phyloP scores from a whole-genome alignment of 352 stramenopile species.

The Phytophthora sojae region DNA sequence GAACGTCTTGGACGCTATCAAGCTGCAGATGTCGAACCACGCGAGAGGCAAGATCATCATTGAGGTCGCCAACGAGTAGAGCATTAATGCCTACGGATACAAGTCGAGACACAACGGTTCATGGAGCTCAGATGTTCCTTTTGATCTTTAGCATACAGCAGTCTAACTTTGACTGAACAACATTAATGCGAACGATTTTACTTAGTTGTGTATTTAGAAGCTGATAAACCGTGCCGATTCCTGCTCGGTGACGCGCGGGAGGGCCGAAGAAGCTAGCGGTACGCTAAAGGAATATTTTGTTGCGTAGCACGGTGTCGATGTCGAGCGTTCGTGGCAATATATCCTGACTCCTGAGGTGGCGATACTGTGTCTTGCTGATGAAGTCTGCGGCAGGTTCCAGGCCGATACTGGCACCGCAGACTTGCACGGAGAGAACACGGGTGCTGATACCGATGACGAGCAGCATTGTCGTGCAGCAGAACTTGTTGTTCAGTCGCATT shows the following conservation, averaged over 20 bases:
- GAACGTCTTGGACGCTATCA: conserved; percentile 53
- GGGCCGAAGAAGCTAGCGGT: neutral
- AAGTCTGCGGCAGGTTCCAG: neutral
- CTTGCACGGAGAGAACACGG: neutral
- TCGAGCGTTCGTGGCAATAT: neutral
- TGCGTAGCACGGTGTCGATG: conserved; percentile 5
- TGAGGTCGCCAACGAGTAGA: conserved; percentile 41
- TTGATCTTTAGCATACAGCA: too few species aligned
- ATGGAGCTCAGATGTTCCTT: too few species aligned
- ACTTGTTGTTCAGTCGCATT: neutral
- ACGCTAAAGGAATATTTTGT: conserved; percentile 23
- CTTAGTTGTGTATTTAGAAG: too few species aligned
- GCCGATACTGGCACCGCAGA: neutral
- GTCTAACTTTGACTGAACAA: too few species aligned
- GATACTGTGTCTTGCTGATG: neutral
- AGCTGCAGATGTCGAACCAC: conserved; percentile 53
- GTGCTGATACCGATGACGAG: neutral
- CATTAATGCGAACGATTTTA: too few species aligned
- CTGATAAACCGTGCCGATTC: too few species aligned
- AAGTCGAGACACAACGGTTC: too few species aligned
- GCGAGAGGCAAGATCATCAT: conserved; percentile 71
- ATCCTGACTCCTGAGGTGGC: conserved; percentile 1
- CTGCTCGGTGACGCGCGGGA: too few species aligned
- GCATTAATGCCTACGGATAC: too few species aligned
- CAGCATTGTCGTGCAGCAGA: neutral